These are phyloP conservation scores for Pichia manshurica DNA, from an alignment of 805 yeast species.

Conservation along the genomic window DNA sequence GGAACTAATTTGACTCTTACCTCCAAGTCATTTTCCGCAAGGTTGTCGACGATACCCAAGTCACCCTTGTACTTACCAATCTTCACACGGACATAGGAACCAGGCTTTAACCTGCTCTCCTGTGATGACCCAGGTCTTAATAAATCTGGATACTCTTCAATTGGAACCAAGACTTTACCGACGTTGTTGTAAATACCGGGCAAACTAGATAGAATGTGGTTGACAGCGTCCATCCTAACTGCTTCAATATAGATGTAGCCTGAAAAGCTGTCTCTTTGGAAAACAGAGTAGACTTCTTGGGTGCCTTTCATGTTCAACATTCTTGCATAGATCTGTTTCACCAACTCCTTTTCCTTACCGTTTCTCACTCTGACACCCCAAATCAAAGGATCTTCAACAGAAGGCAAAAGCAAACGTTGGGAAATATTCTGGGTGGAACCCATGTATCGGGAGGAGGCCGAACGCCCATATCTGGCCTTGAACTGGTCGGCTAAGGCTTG, in stretches of 20 bases:
- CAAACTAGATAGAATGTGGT: conserved; percentile 80
- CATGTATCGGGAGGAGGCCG: conserved; percentile 71
- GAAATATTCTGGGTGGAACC: conserved; percentile 85
- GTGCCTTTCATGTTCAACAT: conserved; percentile 73
- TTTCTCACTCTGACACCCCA: conserved; percentile 94
- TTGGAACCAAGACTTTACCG: conserved; percentile 77
- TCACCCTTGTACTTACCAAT: conserved; percentile 92
- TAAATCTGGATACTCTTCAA: conserved; percentile 89
- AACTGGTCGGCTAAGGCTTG: conserved; percentile 88
- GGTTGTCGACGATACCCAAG: conserved; percentile 85
- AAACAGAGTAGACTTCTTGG: conserved; percentile 80
- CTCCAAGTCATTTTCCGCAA: conserved; percentile 91
- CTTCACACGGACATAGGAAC: conserved; percentile 84
- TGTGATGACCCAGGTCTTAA: conserved; percentile 83
- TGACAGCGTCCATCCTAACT: conserved; percentile 85
- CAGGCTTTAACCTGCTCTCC: conserved; percentile 85
- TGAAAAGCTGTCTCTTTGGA: conserved; percentile 87
- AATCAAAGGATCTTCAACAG: conserved; percentile 92
- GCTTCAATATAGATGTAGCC: conserved; percentile 96
- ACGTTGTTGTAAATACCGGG: conserved; percentile 69
- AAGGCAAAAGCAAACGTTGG: conserved; percentile 87
- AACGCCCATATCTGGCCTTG: conserved; percentile 87
- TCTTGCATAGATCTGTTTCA: conserved; percentile 77
- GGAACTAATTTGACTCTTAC: conserved; percentile 93
- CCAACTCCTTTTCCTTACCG: conserved; percentile 88